Evolutionary conservation across 2,329 filamentous ascomycete species (phyloP), one percentile per base, ranked within the genome.

Genomic region (Ophiosphaerella herpotricha): DNA sequence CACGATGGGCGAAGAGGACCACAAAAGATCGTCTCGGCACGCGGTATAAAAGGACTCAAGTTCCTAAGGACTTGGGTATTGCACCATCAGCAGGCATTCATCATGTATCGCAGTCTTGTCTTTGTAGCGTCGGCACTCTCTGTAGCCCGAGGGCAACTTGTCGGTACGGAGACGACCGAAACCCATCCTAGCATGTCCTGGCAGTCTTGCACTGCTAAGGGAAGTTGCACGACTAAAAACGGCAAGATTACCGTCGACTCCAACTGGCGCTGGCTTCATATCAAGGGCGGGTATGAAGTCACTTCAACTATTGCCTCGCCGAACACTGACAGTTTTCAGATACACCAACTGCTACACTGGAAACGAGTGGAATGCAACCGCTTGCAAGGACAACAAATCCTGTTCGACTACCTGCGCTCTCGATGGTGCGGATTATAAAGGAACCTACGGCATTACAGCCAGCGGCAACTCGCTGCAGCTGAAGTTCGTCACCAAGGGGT

Each of bases 401-500:
- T 75, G 73, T 52, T 61, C 68, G 0, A 40, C 57, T 7, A 71
- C 68, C 55, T 75, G 73, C 47, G 73, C 67, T 11, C 53, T 75
- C 31, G 73, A 75, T 34, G 73, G 73, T 33, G 72, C 70, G 18
- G 72, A 75, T 48, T 75, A 75, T 52, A 46, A 52, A 21, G 58
- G 57, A n/a, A 60, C 46, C 13, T 75, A 75, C 37, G 73, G 83
- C 48, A 78, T 83, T 56, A 80, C 77, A 13, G 74, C 82, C 32
- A 77, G 73, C 57, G 79, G 79, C 51, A 77, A 75, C 58, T 68
- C 77, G 43, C 73, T 85, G 54, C 80, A 73, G 55, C 74, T 85
- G 55, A 79, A 79, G 63, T 84, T 85, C 56, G 77, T 84, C 46
- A 84, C 80, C 39, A 74, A 80, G 55, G 73, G 75, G 54, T 54